These are phyloP conservation scores for Thraustochytrium striatum DNA, from an alignment of 352 stramenopile genomes.

Conservation along the genomic window DNA sequence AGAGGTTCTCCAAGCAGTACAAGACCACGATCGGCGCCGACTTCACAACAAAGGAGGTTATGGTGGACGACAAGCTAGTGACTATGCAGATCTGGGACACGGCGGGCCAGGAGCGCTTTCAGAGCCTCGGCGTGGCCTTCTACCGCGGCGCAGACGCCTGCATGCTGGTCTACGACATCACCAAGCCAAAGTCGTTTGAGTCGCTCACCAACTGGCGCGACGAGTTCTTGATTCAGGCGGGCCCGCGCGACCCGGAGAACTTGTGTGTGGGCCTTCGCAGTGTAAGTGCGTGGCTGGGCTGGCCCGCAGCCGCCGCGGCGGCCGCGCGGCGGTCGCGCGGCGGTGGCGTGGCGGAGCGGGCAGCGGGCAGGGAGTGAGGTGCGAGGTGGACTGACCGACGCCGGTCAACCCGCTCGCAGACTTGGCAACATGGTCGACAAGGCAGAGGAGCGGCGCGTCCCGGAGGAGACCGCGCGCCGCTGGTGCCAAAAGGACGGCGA, in stretches of 20 bases:
- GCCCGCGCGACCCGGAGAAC: slow-evolving; percentile 55
- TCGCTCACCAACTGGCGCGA: slow-evolving; percentile 94
- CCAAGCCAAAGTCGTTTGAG: slow-evolving; percentile 94
- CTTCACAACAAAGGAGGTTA: slow-evolving; percentile 94
- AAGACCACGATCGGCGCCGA: slow-evolving; percentile 98
- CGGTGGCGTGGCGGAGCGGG: no score
- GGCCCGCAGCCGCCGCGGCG: no score
- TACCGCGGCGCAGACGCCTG: slow-evolving; percentile 96
- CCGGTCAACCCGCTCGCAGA: no score
- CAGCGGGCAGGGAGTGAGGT: no score
- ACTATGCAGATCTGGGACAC: slow-evolving; percentile 98
- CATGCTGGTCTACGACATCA: slow-evolving; percentile 98
- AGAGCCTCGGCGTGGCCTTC: slow-evolving; percentile 94
- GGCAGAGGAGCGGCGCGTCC: slow-evolving; percentile 64
- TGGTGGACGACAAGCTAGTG: slow-evolving; percentile 89
- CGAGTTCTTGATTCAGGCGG: slow-evolving; percentile 91
- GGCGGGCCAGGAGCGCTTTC: slow-evolving; percentile 95
- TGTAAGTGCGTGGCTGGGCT: no score
- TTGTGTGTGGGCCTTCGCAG: slow-evolving; percentile 7
- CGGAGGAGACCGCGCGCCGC: slow-evolving; percentile 78
- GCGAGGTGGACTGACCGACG: no score
- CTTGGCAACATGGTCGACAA: slow-evolving; percentile 98
- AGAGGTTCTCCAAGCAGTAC: slow-evolving; percentile 98
- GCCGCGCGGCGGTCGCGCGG: no score
- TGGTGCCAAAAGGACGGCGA: slow-evolving; percentile 78